Percentiles rank a stretch among this genome's conserved stretches.
These are phyloP conservation scores for Citropsis articulata DNA, from an alignment of 345 rosid genomes.

Conservation along the genomic window DNA sequence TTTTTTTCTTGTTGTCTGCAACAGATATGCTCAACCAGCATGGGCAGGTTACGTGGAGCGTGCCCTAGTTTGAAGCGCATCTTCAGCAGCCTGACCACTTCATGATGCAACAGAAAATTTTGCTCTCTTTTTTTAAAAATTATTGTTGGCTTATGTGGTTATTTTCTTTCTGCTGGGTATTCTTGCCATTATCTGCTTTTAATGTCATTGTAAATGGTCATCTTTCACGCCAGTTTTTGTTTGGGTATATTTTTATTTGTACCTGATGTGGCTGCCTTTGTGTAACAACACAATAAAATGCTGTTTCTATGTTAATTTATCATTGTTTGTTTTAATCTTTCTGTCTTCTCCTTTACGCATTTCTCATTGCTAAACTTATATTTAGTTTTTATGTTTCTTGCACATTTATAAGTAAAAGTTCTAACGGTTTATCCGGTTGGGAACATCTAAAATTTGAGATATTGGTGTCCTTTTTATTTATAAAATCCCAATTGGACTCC, in stretches of 20 bases:
- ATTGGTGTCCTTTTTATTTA: no score
- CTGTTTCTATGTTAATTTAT: conserved; percentile 3
- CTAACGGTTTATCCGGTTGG: background rate
- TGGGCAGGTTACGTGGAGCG: conserved; percentile 58
- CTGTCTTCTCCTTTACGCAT: background rate
- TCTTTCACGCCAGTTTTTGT: background rate
- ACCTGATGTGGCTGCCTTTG: background rate
- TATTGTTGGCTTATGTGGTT: no score
- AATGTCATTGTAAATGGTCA: conserved; percentile 16
- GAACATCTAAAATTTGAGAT: background rate
- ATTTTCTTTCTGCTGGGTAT: background rate
- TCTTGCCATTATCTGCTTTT: background rate
- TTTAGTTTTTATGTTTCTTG: background rate
- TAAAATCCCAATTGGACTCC: no score
- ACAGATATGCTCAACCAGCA: conserved; percentile 68
- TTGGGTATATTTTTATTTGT: background rate
- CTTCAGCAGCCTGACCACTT: conserved; percentile 48
- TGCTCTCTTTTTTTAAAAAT: background rate
- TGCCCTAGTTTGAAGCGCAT: conserved; percentile 88
- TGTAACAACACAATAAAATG: conserved; percentile 9
- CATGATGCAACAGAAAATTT: conserved; percentile 9
- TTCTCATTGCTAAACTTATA: background rate
- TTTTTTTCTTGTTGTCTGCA: background rate
- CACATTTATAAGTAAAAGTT: no score
- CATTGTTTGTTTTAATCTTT: background rate